Evolutionary conservation across 1,284 basidiomycete genomes (phyloP).

Genomic region (Trichosporon inkin): DNA sequence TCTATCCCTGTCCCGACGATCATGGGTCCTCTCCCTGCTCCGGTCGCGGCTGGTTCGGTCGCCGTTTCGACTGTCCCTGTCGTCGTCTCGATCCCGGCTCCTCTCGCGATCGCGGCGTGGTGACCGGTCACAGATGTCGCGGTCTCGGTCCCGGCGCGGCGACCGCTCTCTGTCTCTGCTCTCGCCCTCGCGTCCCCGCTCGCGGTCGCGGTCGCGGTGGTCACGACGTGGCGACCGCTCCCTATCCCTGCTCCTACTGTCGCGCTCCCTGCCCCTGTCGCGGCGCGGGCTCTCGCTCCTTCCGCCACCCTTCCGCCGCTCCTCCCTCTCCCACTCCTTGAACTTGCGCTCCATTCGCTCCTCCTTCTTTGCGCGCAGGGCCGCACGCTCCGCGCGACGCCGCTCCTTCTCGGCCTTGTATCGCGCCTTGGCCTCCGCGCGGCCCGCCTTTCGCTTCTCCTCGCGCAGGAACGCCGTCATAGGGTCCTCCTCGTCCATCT

Average conservation of each 20-base stretch:
- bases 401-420: conserved; percentile 72
- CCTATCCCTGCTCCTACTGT: not conserved
- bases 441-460: conserved; percentile 44
- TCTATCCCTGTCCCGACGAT: not conserved
- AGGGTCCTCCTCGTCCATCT: conserved; percentile 91
- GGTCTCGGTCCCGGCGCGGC: conserved; percentile 4
- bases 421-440: conserved; percentile 61
- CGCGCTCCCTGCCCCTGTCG: conserved; percentile 8
- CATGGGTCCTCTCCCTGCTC: not conserved
- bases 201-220: too few relatives aligned
- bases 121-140: conserved; percentile 1
- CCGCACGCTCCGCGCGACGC: conserved; percentile 54
- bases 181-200: not conserved
- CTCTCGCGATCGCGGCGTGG: not conserved
- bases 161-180: conserved; percentile 8
- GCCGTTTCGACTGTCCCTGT: not conserved
- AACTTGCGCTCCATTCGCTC: conserved; percentile 27
- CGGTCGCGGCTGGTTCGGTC: not conserved
- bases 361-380: conserved; percentile 50
- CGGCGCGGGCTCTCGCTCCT: conserved; percentile 15
- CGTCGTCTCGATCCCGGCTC: conserved; percentile 5
- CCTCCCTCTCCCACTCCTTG: conserved; percentile 14
- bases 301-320: not conserved
- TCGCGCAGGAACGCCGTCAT: conserved; percentile 80
- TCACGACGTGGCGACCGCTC: conserved; percentile 5